A percentile compares a stretch with the other conserved stretches of the same genome.
Conservation (phyloP, 2,329 filamentous ascomycete species). For the Alternaria sp. region DNA sequence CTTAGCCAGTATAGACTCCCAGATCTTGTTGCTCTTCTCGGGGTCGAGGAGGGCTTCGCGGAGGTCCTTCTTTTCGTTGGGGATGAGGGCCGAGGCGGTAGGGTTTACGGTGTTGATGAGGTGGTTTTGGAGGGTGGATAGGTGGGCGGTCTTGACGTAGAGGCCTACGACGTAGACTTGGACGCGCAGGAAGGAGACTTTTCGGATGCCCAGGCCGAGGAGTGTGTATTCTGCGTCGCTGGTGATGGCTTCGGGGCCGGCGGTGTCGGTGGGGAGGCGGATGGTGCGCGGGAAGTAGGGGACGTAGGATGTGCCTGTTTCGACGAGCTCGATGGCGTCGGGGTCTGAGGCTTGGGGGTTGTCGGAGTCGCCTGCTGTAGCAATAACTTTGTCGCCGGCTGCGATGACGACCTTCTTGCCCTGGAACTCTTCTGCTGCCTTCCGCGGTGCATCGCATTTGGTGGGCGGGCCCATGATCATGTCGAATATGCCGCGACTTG, state of each 20-base stretch:
- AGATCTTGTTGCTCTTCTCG: constrained; percentile 71
- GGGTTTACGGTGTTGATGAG: constrained; percentile 79
- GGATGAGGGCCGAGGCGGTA: constrained; percentile 80
- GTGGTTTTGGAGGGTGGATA: constrained; percentile 78
- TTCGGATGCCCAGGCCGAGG: constrained; percentile 84
- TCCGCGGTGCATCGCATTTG: constrained; percentile 37
- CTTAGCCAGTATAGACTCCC: constrained; percentile 70
- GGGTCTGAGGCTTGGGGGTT: constrained; percentile 42
- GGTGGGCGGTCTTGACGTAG: constrained; percentile 84
- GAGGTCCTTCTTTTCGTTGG: constrained; percentile 78
- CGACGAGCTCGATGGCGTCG: constrained; percentile 74
- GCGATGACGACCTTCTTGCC: constrained; percentile 66
- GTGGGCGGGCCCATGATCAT: constrained; percentile 34
- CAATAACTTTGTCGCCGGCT: constrained; percentile 66
- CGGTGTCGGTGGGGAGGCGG: constrained; percentile 60
- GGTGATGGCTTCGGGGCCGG: constrained; percentile 27
- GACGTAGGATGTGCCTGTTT: constrained; percentile 81
- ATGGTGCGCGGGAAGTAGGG: constrained; percentile 79
- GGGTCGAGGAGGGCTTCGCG: constrained; percentile 73
- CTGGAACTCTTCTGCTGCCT: constrained; percentile 52
- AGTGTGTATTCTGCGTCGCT: constrained; percentile 76
- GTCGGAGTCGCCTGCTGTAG: constrained; percentile 45
- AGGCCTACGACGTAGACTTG: constrained; percentile 95
- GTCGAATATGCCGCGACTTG: constrained; percentile 33
- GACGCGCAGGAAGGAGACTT: constrained; percentile 86